Evolutionary conservation across 129 eudicot species (phyloP).

Genomic region (Lonicera japonica): DNA sequence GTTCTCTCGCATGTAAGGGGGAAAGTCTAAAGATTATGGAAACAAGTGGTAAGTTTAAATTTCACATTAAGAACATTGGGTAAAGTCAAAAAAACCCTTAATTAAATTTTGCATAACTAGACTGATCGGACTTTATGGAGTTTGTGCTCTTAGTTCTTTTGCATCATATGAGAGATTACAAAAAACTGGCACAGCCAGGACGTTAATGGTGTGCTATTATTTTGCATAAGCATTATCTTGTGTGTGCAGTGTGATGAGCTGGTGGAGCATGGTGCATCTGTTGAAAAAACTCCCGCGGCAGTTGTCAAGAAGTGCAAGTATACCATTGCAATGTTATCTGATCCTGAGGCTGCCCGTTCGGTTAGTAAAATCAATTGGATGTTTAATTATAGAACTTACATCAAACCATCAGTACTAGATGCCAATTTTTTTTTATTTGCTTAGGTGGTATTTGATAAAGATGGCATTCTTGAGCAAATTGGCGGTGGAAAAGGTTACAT

Average conservation of each 20-base stretch:
- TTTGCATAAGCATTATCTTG: not conserved
- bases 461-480: constrained; percentile 76
- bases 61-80: too few relatives aligned
- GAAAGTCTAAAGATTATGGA: too few relatives aligned
- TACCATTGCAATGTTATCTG: constrained; percentile 91
- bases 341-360: constrained; percentile 93
- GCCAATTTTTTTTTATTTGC: not conserved
- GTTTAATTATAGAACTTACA: not conserved
- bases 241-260: constrained; percentile 78
- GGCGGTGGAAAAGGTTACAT: constrained; percentile 80
- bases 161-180: not conserved
- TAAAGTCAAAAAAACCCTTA: too few relatives aligned
- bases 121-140: not conserved
- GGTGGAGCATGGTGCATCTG: constrained; percentile 82
- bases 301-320: constrained; percentile 89
- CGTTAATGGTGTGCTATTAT: not conserved
- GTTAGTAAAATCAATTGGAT: constrained; percentile 33
- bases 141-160: not conserved
- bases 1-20: too few relatives aligned
- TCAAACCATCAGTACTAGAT: not conserved
- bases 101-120: not conserved
- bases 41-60: too few relatives aligned
- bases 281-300: constrained; percentile 82
- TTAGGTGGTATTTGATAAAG: constrained; percentile 89
- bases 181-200: too few relatives aligned